phyloP scores from a whole-genome alignment of 2,329 filamentous ascomycete species.

The Mariannaea sp. region DNA sequence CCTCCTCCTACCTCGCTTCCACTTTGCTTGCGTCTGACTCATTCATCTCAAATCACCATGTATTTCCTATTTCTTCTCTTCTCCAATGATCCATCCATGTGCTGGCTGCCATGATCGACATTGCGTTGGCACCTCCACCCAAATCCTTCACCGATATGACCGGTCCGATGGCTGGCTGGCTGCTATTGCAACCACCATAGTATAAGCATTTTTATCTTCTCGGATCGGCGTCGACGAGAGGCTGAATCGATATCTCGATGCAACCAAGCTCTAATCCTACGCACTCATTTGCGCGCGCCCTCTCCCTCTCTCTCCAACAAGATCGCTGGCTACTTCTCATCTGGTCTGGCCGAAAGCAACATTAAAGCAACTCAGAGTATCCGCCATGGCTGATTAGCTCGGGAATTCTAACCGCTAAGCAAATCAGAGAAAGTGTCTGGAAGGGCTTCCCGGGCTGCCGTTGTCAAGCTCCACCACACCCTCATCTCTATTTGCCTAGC shows the following conservation, averaged over 20 bases:
- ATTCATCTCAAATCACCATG: too few relatives aligned
- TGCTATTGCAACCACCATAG: slow-evolving; percentile 3
- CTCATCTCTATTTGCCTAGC: slow-evolving; percentile 8
- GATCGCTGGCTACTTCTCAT: too few relatives aligned
- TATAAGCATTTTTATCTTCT: background rate
- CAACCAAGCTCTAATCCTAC: background rate
- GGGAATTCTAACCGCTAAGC: background rate
- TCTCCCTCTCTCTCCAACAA: too few relatives aligned
- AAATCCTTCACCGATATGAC: background rate
- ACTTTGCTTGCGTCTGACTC: too few relatives aligned
- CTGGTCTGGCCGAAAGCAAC: too few relatives aligned
- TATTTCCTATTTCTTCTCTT: too few relatives aligned
- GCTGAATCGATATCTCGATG: slow-evolving; percentile 1
- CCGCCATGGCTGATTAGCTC: slow-evolving; percentile 7
- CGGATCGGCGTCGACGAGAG: background rate
- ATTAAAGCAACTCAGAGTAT: slow-evolving; percentile 2
- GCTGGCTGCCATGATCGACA: background rate
- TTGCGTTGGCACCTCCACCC: background rate
- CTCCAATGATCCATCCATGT: slow-evolving; percentile 1
- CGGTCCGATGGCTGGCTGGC: too few relatives aligned
- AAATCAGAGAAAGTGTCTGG: slow-evolving; percentile 2
- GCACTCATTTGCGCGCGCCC: too few relatives aligned
- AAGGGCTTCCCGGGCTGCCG: slow-evolving; percentile 1
- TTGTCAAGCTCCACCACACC: background rate
- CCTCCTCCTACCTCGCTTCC: too few relatives aligned